A percentile compares a stretch with the other conserved stretches of the same genome.
phyloP scores from a whole-genome alignment of 2,329 filamentous ascomycete species.

The Blastomyces gilchristii region DNA sequence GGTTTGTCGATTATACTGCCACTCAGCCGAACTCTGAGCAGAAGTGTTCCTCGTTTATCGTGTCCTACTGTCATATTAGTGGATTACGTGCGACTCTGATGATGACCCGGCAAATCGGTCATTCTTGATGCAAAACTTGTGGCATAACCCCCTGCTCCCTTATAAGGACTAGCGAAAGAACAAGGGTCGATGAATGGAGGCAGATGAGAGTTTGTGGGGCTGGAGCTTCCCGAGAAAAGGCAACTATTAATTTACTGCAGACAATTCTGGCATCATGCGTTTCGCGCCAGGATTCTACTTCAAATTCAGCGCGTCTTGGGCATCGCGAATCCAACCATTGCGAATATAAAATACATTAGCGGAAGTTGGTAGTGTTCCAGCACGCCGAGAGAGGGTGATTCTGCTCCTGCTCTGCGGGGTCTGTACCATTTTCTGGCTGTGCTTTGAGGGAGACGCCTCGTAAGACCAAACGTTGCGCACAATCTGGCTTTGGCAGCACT shows the following conservation, averaged over 20 bases:
- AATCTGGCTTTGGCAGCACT: constrained; percentile 18
- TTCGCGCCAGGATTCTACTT: constrained; percentile 6
- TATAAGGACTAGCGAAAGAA: background rate
- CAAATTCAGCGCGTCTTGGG: constrained; percentile 13
- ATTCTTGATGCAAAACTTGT: background rate
- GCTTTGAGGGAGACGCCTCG: constrained; percentile 10
- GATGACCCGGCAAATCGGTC: constrained; percentile 5
- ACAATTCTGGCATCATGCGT: background rate
- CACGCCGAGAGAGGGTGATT: constrained; percentile 11
- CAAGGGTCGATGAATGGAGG: background rate
- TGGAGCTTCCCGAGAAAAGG: background rate
- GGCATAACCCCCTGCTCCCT: background rate
- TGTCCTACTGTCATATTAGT: background rate
- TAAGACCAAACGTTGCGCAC: constrained; percentile 13
- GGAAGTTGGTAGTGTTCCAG: constrained; percentile 13
- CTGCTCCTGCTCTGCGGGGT: constrained; percentile 24
- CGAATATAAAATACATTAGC: constrained; percentile 16
- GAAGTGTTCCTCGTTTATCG: background rate
- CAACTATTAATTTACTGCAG: constrained; percentile 8
- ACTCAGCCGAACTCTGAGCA: background rate
- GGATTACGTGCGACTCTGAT: background rate
- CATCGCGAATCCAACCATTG: constrained; percentile 13
- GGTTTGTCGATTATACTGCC: background rate
- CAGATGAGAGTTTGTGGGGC: background rate
- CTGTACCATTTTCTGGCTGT: constrained; percentile 12